These are phyloP conservation scores for Neofusicoccum sp. DNA, from an alignment of 2,329 filamentous ascomycete species.

Conservation along the genomic window DNA sequence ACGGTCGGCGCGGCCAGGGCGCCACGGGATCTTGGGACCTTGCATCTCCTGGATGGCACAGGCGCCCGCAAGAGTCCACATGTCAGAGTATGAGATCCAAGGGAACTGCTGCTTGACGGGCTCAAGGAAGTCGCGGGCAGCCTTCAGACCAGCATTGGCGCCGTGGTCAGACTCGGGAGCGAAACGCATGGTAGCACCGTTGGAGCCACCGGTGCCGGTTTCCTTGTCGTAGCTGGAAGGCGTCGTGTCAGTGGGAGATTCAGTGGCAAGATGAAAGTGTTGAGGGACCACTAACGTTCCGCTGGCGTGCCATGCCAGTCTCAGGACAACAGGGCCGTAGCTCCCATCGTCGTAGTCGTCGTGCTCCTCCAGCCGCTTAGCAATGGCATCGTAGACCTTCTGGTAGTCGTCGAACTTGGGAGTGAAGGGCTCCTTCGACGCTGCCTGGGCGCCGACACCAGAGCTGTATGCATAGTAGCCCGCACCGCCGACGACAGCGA, in stretches of 20 bases:
- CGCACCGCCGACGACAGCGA: constrained; percentile 60
- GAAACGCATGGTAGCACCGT: constrained; percentile 97
- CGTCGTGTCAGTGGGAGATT: constrained; percentile 21
- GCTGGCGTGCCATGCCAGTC: constrained; percentile 90
- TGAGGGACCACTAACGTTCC: constrained; percentile 59
- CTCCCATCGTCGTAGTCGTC: constrained; percentile 96
- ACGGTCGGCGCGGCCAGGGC: constrained; percentile 78
- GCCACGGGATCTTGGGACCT: constrained; percentile 82
- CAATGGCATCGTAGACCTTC: constrained; percentile 88
- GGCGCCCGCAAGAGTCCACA: constrained; percentile 90
- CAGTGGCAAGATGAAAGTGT: neutral
- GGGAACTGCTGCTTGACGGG: constrained; percentile 88
- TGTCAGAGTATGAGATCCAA: constrained; percentile 94
- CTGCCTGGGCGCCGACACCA: constrained; percentile 41
- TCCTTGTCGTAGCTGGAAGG: constrained; percentile 67
- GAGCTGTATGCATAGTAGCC: constrained; percentile 66
- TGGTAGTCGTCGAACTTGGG: constrained; percentile 88
- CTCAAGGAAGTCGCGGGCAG: constrained; percentile 88
- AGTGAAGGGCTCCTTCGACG: constrained; percentile 53
- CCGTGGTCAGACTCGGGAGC: constrained; percentile 84
- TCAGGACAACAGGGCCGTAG: constrained; percentile 87
- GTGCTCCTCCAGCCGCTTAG: constrained; percentile 75
- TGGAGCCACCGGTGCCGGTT: constrained; percentile 87
- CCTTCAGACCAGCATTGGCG: constrained; percentile 85
- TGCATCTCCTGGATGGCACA: constrained; percentile 92